Evolutionary conservation across 1,139 yeast species (phyloP).

Genomic region (Lodderomyces metapsilosis): DNA sequence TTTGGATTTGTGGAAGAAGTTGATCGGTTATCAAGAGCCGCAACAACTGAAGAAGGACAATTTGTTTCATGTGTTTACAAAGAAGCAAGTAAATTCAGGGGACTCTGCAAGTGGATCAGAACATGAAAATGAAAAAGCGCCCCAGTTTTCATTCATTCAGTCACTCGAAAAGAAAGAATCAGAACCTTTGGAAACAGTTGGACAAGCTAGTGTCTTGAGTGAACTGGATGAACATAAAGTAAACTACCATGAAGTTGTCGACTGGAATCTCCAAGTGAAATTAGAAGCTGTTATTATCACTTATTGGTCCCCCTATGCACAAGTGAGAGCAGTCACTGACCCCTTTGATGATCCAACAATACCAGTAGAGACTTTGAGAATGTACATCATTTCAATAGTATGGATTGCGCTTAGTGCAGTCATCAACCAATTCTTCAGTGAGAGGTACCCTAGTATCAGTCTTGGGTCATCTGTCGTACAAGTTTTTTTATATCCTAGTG

Average conservation of each 20-base stretch:
- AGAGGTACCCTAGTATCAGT: conserved; percentile 53
- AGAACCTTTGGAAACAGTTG: no score
- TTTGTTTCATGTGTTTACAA: not conserved
- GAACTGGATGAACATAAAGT: not conserved
- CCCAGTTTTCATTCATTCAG: no score
- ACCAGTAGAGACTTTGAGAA: conserved; percentile 57
- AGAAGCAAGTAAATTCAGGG: not conserved
- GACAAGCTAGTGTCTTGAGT: no score
- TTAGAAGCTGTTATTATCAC: conserved; percentile 49
- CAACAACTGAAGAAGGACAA: not conserved
- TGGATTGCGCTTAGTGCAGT: conserved; percentile 68
- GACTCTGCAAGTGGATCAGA: no score
- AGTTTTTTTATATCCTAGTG: conserved; percentile 25
- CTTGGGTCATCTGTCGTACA: conserved; percentile 37
- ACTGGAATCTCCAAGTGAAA: conserved; percentile 33
- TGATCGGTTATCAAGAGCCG: not conserved
- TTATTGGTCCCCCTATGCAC: conserved; percentile 64
- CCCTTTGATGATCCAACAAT: conserved; percentile 52
- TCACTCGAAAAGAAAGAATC: no score
- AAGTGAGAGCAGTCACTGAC: conserved; percentile 58
- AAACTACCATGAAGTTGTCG: conserved; percentile 9
- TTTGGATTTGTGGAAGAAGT: conserved; percentile 6
- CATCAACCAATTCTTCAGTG: conserved; percentile 56
- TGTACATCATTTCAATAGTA: conserved; percentile 50
- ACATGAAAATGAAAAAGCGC: no score